These are phyloP conservation scores for Fusarium piperis DNA, from an alignment of 2,329 filamentous ascomycete genomes.

Conservation along the genomic window DNA sequence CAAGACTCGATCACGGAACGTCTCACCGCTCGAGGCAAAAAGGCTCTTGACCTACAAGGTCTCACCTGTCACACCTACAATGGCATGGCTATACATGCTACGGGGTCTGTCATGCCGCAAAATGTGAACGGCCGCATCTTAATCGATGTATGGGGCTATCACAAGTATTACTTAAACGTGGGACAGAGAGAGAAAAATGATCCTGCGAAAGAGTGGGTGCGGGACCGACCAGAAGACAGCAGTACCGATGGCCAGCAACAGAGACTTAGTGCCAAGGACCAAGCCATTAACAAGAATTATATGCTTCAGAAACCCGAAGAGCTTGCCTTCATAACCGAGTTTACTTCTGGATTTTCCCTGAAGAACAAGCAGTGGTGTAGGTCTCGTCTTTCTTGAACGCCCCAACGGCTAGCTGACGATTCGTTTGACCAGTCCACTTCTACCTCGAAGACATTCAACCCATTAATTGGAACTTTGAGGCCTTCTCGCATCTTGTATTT, in stretches of 20 bases:
- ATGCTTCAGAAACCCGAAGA: conserved; percentile 52
- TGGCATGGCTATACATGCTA: conserved; percentile 50
- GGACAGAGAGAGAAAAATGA: conserved; percentile 48
- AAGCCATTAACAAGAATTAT: conserved; percentile 50
- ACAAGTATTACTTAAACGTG: conserved; percentile 51
- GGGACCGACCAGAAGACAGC: conserved; percentile 1
- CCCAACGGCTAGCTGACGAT: conserved; percentile 4
- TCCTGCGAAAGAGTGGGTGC: background rate
- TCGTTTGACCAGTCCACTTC: conserved; percentile 42
- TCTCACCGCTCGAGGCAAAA: conserved; percentile 49
- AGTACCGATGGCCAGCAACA: conserved; percentile 23
- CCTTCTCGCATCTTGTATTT: conserved; percentile 58
- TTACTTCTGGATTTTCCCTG: conserved; percentile 56
- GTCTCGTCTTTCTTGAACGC: conserved; percentile 15
- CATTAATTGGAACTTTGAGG: conserved; percentile 56
- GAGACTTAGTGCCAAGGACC: conserved; percentile 47
- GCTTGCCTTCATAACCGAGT: conserved; percentile 53
- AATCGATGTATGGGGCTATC: conserved; percentile 54
- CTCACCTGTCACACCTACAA: conserved; percentile 54
- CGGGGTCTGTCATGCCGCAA: conserved; percentile 35
- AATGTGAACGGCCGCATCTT: conserved; percentile 54
- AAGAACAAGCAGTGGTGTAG: conserved; percentile 58
- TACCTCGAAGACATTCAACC: conserved; percentile 54
- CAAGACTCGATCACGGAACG: conserved; percentile 42
- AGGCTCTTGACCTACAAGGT: conserved; percentile 54